A percentile compares a stretch with the other conserved stretches of the same genome.
These are phyloP conservation scores for Cutaneotrichosporon cavernicola DNA, from an alignment of 1,284 basidiomycete genomes.

Conservation along the genomic window DNA sequence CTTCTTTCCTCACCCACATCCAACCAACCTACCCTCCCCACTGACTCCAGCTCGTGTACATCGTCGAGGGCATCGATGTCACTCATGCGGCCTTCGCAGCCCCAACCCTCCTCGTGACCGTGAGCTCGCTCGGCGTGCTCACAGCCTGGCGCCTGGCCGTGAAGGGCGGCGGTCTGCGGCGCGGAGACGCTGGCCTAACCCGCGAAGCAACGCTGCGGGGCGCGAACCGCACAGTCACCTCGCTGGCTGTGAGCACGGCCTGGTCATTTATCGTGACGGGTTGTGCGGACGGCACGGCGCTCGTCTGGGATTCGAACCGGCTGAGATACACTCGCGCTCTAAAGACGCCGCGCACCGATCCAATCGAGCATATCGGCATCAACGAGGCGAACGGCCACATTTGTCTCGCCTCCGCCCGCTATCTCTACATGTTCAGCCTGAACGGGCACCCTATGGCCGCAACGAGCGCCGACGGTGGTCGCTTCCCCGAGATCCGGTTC, in stretches of 20 bases:
- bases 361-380: constrained; percentile 70
- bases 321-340: constrained; percentile 73
- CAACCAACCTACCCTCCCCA: not conserved
- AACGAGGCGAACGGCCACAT: constrained; percentile 75
- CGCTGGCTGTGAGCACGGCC: constrained; percentile 69
- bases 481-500: constrained; percentile 22
- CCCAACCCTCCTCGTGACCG: constrained; percentile 68
- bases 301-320: constrained; percentile 87
- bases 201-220: constrained; percentile 74
- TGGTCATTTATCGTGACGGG: constrained; percentile 86
- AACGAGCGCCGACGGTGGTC: constrained; percentile 29
- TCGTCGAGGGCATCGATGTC: constrained; percentile 69
- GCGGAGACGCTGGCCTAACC: constrained; percentile 49
- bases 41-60: constrained; percentile 63
- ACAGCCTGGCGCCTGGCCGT: constrained; percentile 68
- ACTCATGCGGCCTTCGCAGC: constrained; percentile 75
- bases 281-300: constrained; percentile 77
- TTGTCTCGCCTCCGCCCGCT: constrained; percentile 39
- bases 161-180: constrained; percentile 34
- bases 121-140: constrained; percentile 71
- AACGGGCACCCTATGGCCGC: constrained; percentile 52
- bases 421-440: constrained; percentile 50
- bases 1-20: too few species aligned
- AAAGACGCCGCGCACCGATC: constrained; percentile 60
- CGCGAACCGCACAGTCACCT: constrained; percentile 67